phyloP scores from a whole-genome alignment of 495 filamentous ascomycete species.

The Evernia prunastri region DNA sequence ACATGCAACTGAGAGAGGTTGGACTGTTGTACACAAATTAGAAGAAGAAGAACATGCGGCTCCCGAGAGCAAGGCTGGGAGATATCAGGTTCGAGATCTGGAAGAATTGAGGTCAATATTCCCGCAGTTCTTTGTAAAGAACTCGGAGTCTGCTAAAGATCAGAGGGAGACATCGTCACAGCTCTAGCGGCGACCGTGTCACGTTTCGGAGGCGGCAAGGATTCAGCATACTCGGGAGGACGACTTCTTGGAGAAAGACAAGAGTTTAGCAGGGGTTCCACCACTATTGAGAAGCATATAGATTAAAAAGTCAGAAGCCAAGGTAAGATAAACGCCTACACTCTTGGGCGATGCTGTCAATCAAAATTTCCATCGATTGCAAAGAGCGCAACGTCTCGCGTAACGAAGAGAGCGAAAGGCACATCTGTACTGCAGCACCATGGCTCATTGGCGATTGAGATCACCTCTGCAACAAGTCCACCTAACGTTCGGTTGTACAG shows the following conservation, averaged over 20 bases:
- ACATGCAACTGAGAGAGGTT: slow-evolving; percentile 66
- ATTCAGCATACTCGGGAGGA: neutral
- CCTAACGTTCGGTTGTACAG: neutral
- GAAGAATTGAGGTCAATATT: slow-evolving; percentile 67
- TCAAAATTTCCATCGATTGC: neutral
- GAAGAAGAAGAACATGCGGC: slow-evolving; percentile 57
- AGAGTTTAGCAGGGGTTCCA: neutral
- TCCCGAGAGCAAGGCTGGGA: slow-evolving; percentile 54
- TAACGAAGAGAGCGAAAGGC: no score
- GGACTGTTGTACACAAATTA: slow-evolving; percentile 74
- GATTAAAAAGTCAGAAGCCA: neutral
- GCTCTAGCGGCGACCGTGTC: neutral
- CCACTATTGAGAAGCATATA: neutral
- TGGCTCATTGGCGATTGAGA: no score
- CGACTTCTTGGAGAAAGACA: neutral
- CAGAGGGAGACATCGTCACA: slow-evolving; percentile 8
- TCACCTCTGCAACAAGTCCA: no score
- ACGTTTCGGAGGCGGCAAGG: neutral
- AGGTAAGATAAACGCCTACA: neutral
- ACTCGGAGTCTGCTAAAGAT: neutral
- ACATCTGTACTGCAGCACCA: no score
- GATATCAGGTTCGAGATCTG: slow-evolving; percentile 63
- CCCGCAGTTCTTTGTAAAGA: slow-evolving; percentile 61
- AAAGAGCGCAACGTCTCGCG: neutral
- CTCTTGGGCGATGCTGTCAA: neutral